A percentile compares a stretch with the other conserved stretches of the same genome.
These are phyloP conservation scores for Tylopilus sp. DNA, from an alignment of 1,284 basidiomycete species.

Conservation along the genomic window DNA sequence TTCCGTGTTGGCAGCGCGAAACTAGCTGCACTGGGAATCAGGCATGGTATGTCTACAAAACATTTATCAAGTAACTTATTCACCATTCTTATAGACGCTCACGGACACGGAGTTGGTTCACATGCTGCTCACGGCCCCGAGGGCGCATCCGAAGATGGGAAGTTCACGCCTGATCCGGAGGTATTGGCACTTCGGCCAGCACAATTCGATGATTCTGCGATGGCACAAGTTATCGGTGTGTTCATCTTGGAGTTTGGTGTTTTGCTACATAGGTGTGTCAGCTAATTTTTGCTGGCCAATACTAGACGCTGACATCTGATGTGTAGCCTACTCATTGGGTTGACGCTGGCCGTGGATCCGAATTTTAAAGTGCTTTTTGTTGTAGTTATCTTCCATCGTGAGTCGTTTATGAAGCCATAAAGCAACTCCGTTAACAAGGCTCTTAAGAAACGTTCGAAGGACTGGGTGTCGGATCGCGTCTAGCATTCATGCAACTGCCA, in stretches of 20 bases:
- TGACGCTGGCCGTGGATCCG: constrained; percentile 88
- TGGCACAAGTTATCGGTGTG: constrained; percentile 85
- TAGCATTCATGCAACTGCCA: constrained; percentile 77
- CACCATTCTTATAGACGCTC: constrained; percentile 54
- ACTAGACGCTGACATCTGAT: constrained; percentile 6
- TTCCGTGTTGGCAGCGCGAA: constrained; percentile 80
- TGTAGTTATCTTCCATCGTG: constrained; percentile 91
- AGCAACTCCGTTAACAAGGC: constrained; percentile 11
- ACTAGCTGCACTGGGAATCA: constrained; percentile 60
- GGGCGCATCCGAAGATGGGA: constrained; percentile 27
- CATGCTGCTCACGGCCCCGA: constrained; percentile 78
- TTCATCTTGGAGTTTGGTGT: constrained; percentile 93
- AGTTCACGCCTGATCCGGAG: constrained; percentile 32
- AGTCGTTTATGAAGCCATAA: constrained; percentile 32
- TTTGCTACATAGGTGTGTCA: constrained; percentile 73
- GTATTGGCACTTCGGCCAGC: constrained; percentile 25
- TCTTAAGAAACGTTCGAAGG: constrained; percentile 86
- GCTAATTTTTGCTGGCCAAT: neutral
- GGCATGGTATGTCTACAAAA: constrained; percentile 54
- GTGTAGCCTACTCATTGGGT: constrained; percentile 80
- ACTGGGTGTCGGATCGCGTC: constrained; percentile 84
- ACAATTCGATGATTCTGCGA: constrained; percentile 50
- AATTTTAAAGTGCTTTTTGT: constrained; percentile 87
- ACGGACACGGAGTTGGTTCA: constrained; percentile 69
- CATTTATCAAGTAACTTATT: neutral